Conservation (phyloP, 768 basidiomycete genomes). For the Trametes elegans region DNA sequence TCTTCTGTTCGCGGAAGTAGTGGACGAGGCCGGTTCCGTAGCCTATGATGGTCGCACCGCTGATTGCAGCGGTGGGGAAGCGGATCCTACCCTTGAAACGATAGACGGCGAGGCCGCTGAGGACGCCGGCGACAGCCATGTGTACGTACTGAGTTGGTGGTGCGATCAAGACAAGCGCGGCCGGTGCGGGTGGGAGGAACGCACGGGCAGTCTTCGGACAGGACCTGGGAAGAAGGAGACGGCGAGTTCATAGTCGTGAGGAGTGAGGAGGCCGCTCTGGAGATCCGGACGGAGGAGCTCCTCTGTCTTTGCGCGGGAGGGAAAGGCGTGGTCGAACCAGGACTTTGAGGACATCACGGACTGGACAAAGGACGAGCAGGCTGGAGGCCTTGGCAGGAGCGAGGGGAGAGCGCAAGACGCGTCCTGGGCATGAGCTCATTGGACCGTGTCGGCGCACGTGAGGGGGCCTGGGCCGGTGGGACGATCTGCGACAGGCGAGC, state of each 20-base stretch:
- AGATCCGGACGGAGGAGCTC: conserved; percentile 52
- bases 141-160: conserved; percentile 25
- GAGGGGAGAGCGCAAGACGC: neutral
- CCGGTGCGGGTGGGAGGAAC: conserved; percentile 19
- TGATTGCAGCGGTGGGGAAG: conserved; percentile 9
- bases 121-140: conserved; percentile 27
- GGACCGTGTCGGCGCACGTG: conserved; percentile 5
- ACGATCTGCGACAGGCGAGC: neutral
- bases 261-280: conserved; percentile 47
- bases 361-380: neutral
- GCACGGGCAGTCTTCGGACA: conserved; percentile 45
- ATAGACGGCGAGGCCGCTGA: conserved; percentile 28
- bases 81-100: conserved; percentile 12
- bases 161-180: conserved; percentile 15
- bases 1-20: conserved; percentile 25
- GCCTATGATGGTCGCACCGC: conserved; percentile 27
- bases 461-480: conserved; percentile 8
- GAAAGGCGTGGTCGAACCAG: conserved; percentile 47
- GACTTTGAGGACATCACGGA: conserved; percentile 22
- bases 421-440: neutral
- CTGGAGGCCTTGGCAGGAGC: neutral
- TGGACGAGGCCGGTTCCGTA: conserved; percentile 30
- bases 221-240: conserved; percentile 50
- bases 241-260: conserved; percentile 56
- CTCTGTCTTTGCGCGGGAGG: conserved; percentile 39